Evolutionary conservation across 2,329 filamentous ascomycete species (phyloP), one percentile per base, ranked within the genome.

Genomic region (Plenodomus lindquistii): DNA sequence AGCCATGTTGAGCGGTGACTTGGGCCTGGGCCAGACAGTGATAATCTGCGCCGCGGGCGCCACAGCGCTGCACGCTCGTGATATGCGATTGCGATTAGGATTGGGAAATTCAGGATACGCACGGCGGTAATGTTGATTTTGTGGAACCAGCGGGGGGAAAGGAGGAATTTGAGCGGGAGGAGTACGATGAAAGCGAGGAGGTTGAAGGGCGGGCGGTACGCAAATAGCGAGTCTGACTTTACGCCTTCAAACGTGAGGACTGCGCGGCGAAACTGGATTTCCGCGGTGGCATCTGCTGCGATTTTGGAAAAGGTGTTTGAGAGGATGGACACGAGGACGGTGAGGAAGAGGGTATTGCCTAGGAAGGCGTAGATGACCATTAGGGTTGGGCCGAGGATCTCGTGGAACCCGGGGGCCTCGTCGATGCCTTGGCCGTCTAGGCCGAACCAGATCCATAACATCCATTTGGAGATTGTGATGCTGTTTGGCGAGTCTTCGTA

Each of bases 361-460:
- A 95, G 78, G 69, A 94, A 94, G 1, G 90, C 87, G 68, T 94
- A 95, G 15, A 87, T 81, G 45, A 94, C 81, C 88, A 94, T 94
- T 19, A 94, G 75, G 2, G 84, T 79, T 0, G 90, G 90, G 0
- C 90, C 90, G 1, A 94, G 77, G n/a, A 91, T 74, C 78, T 84
- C 83, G 73, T 95, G 89, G 64, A 94, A 90, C 48, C 89, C 84
- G 18, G 81, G 79, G 62, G 80, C 80, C 48, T 79, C 75, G 52
- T 80, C 73, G 29, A 83, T 81, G 2, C 81, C 79, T 34, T 73
- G 88, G 29, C 69, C 90, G 60, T 94, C 90, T 1, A 95, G 81
- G 2, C 90, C 90, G 65, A 95, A 94, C 90, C 90, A 95, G 55
- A 95, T 92, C 81, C 88, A 94, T 1, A 94, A 81, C 89, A 95